These are phyloP conservation scores for Rosa rugosa DNA, from an alignment of 306 rosid species.

Conservation along the genomic window DNA sequence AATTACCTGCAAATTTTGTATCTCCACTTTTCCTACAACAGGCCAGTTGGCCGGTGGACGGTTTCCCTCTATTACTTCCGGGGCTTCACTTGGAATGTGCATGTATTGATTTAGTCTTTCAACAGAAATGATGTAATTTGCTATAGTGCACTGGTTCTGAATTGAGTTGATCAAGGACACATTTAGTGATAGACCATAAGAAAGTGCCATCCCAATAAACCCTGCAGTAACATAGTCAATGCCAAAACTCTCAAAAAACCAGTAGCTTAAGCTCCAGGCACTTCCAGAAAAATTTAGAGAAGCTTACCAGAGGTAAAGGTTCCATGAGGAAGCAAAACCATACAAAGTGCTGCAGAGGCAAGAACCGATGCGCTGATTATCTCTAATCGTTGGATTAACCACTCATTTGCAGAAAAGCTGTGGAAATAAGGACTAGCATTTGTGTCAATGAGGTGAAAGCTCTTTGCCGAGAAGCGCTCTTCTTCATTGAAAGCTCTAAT, in stretches of 20 bases:
- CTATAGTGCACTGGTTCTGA: slow-evolving; percentile 65
- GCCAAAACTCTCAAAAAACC: background rate
- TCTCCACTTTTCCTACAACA: slow-evolving; percentile 58
- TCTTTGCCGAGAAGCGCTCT: slow-evolving; percentile 60
- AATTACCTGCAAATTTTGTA: slow-evolving; percentile 60
- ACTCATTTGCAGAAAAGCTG: slow-evolving; percentile 71
- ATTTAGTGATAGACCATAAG: slow-evolving; percentile 80
- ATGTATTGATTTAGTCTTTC: slow-evolving; percentile 80
- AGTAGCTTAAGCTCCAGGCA: slow-evolving; percentile 5
- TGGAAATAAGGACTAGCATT: slow-evolving; percentile 81
- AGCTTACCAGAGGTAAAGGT: slow-evolving; percentile 62
- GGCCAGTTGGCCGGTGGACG: slow-evolving; percentile 77
- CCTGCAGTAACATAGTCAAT: slow-evolving; percentile 41
- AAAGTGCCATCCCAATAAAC: slow-evolving; percentile 76
- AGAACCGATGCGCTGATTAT: slow-evolving; percentile 64
- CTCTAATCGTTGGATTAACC: slow-evolving; percentile 85
- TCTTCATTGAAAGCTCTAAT: slow-evolving; percentile 83
- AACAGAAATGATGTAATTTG: slow-evolving; percentile 72
- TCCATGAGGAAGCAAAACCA: slow-evolving; percentile 78
- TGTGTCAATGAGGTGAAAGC: slow-evolving; percentile 52
- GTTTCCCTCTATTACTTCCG: slow-evolving; percentile 51
- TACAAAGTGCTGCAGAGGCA: slow-evolving; percentile 64
- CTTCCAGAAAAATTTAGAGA: background rate
- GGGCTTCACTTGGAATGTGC: slow-evolving; percentile 74
- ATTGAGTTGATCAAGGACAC: slow-evolving; percentile 47